phyloP scores from a whole-genome alignment of 257 asterid species.

The Thymus mandschuricus region DNA sequence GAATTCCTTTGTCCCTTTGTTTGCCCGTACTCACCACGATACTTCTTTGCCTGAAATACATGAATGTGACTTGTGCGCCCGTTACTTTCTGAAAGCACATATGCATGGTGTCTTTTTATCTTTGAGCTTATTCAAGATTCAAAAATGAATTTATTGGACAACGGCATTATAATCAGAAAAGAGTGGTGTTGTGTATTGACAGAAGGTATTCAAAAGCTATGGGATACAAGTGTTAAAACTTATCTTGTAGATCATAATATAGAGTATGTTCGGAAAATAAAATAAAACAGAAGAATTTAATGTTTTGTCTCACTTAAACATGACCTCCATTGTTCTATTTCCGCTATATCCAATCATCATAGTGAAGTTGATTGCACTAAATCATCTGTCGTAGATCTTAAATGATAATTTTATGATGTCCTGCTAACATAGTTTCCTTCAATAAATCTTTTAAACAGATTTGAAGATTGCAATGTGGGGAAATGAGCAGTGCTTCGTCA shows the following conservation, averaged over 20 bases:
- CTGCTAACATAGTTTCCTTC: not conserved
- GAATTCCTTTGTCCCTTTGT: slow-evolving; percentile 17
- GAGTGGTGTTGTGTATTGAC: not conserved
- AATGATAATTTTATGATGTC: not conserved
- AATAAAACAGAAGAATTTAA: not conserved
- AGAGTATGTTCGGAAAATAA: not conserved
- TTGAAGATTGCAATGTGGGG: slow-evolving; percentile 63
- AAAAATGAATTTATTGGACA: slow-evolving; percentile 14
- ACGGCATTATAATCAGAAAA: not conserved
- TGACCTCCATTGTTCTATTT: slow-evolving; percentile 20
- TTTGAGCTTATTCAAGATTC: slow-evolving; percentile 1
- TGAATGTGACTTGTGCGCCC: slow-evolving; percentile 1
- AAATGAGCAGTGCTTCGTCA: slow-evolving; percentile 55
- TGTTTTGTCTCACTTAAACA: slow-evolving; percentile 4
- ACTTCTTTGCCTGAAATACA: slow-evolving; percentile 8
- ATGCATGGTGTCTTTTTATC: slow-evolving; percentile 6
- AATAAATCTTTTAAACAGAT: slow-evolving; percentile 42
- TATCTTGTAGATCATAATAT: not conserved
- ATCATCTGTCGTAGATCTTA: slow-evolving; percentile 11
- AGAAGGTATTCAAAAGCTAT: slow-evolving; percentile 2
- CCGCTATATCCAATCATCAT: not conserved
- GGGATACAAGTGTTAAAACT: not conserved
- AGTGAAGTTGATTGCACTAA: not conserved
- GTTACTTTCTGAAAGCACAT: slow-evolving; percentile 28
- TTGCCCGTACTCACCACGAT: not conserved